Conservation (phyloP, 768 basidiomycete species). For the Pleurotus citrinopileatus region DNA sequence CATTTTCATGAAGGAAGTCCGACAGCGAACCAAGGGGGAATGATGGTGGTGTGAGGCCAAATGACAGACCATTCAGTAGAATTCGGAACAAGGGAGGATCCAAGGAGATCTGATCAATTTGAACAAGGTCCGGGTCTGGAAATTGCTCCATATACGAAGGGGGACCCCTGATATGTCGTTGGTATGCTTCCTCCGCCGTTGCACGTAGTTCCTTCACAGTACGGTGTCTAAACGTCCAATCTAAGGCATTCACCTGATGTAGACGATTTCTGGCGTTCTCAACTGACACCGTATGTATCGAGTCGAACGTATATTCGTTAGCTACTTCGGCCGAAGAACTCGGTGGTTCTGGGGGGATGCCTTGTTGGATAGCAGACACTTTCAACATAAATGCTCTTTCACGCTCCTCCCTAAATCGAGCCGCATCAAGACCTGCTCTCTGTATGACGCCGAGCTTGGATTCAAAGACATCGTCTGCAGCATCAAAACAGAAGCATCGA, state of each 20-base stretch:
- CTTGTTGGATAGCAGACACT: slow-evolving; percentile 57
- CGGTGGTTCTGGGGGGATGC: slow-evolving; percentile 30
- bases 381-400: slow-evolving; percentile 82
- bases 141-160: slow-evolving; percentile 25
- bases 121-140: slow-evolving; percentile 42
- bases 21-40: slow-evolving; percentile 54
- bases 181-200: slow-evolving; percentile 44
- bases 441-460: slow-evolving; percentile 71
- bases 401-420: slow-evolving; percentile 64
- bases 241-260: slow-evolving; percentile 63
- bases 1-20: slow-evolving; percentile 65
- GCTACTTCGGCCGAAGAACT: slow-evolving; percentile 24
- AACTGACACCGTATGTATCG: slow-evolving; percentile 64
- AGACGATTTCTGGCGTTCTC: slow-evolving; percentile 71
- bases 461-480: slow-evolving; percentile 85
- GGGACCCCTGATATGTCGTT: slow-evolving; percentile 42
- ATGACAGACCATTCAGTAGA: slow-evolving; percentile 52
- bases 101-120: slow-evolving; percentile 28
- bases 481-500: slow-evolving; percentile 67
- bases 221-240: slow-evolving; percentile 65
- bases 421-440: slow-evolving; percentile 70
- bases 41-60: slow-evolving; percentile 57
- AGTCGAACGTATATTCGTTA: slow-evolving; percentile 60
- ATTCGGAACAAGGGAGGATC: slow-evolving; percentile 71
- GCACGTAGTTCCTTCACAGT: slow-evolving; percentile 44